These are phyloP conservation scores for Blastocystis sp. DNA, from an alignment of 352 stramenopile species.

Conservation along the genomic window DNA sequence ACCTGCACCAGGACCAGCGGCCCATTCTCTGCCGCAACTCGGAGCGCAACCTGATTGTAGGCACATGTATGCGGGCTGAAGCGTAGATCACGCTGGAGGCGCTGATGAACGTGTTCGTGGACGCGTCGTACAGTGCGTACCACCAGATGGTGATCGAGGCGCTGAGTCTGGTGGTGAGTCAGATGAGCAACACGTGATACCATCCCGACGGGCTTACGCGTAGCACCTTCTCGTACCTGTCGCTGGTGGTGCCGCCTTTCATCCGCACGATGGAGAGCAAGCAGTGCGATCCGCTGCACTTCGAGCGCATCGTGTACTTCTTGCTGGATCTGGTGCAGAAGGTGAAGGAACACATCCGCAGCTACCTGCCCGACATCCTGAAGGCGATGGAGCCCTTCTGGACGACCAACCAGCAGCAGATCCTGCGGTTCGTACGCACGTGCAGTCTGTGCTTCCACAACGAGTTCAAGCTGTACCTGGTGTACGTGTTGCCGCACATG, in stretches of 20 bases:
- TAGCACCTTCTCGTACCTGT: conserved; percentile 90
- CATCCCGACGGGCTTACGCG: conserved; percentile 83
- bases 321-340: conserved; percentile 90
- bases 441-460: conserved; percentile 74
- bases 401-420: conserved; percentile 87
- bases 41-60: conserved; percentile 74
- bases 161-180: conserved; percentile 93
- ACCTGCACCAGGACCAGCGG: conserved; percentile 47
- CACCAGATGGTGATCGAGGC: conserved; percentile 94
- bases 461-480: conserved; percentile 87
- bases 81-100: conserved; percentile 95
- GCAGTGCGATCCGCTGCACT: conserved; percentile 79
- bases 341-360: conserved; percentile 88
- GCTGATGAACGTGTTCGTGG: conserved; percentile 89
- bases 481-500: conserved; percentile 81
- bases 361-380: conserved; percentile 93
- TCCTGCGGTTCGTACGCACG: conserved; percentile 88
- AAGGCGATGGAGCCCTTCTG: conserved; percentile 91
- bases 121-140: conserved; percentile 88
- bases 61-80: conserved; percentile 79
- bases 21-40: conserved; percentile 22
- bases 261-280: conserved; percentile 84
- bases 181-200: conserved; percentile 15
- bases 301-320: conserved; percentile 92
- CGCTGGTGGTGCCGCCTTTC: conserved; percentile 93